Base-by-base conservation (phyloP, 345 rosid genomes). In the Dovyalis caffra region DNA sequence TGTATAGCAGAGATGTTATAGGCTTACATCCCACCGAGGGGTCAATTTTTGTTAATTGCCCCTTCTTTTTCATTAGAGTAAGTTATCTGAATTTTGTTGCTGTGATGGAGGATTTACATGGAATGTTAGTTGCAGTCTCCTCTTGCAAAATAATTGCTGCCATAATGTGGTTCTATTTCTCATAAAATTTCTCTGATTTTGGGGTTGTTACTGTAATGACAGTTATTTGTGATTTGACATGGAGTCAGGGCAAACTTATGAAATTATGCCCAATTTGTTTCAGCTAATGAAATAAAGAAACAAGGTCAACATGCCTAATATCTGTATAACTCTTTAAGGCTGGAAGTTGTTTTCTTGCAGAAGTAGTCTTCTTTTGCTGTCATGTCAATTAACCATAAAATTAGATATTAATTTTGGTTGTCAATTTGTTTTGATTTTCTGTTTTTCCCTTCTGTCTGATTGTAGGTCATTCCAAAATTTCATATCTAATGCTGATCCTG, bases 381-480 rank as follows among this genome's bases (percentile, higher is more conserved):
- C 74, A 40, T 25, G 12, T 53, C 74, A 40, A 8, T 29, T 28
- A 32, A 60, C 57, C 49, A 26, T 71, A 10, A 18, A 38, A 5
- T 26, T 15, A 8, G 40, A 8, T 28, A n/a, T 64, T 49, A 21
- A 32, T 15, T n/a, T 43, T 18, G 25, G 37, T 28, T 56, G n/a
- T 21, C 51, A 66, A 33, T 64, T 35, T 12, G 56, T 58, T 58
- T n/a, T 28, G 20, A 68, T 35, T 34, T 69, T 6, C 3, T 45
- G 26, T 33, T 9, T 11, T 75, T 69, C 29, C 72, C 67, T 58
- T 63, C 49, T 15, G 60, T 40, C 73, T 72, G 74, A 83, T 67
- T 73, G 78, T 83, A 95, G 99, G 74, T 77, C 92, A 34, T 91
- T 91, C 81, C 94, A 89, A 81, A 87, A 89, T 84, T 93, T 87